Base-by-base conservation (phyloP, 139 green algal genomes). In the Chlamydomonas urium region DNA sequence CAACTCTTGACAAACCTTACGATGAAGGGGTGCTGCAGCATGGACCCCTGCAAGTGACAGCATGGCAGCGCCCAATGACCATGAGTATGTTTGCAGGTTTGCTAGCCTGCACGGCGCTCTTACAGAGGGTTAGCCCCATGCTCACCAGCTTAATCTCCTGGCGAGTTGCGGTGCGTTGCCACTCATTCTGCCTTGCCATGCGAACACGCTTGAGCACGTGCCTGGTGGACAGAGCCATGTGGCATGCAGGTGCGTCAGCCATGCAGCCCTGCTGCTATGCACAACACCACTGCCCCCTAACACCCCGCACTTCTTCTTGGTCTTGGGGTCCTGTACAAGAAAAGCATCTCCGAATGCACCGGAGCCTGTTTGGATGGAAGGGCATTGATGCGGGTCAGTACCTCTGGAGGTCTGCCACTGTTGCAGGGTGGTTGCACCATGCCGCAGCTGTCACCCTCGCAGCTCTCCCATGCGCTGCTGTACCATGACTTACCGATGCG, bases 111-210 rank as follows among this genome's bases (percentile, higher is more conserved):
- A 14, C 42, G 10, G 14, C 42, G 42, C 42, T 50, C 42, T 14
- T n/a, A 50, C 8, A 50, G 10, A 50, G 8, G 8, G 42, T 14
- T 50, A 50, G 10, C 32, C 19, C 66, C 36, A n/a, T n/a, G n/a
- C 74, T 59, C 65, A 88, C 81, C n/a, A 91, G 69, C 62, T 88
- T 71, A 8, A 85, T 75, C 57, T 91, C 85, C 53, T 86, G 81
- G 0, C 79, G 65, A 0, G 79, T 86, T 0, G 73, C 73, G 47
- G 75, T 67, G 6, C 85, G 72, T 58, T 91, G 85, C 83, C 83
- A 91, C 14, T 87, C 76, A 2, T 63, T 84, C 66, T 88, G 83
- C 29, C 79, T 70, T 1, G 83, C 83, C 31, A 91, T 74, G n/a
- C 79, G 68, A 0, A 90, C 75, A 5, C 71, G 56, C 69, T 90